Evolutionary conservation across 176 grass and related monocot genomes (phyloP).

Genomic region (Lolium perenne): DNA sequence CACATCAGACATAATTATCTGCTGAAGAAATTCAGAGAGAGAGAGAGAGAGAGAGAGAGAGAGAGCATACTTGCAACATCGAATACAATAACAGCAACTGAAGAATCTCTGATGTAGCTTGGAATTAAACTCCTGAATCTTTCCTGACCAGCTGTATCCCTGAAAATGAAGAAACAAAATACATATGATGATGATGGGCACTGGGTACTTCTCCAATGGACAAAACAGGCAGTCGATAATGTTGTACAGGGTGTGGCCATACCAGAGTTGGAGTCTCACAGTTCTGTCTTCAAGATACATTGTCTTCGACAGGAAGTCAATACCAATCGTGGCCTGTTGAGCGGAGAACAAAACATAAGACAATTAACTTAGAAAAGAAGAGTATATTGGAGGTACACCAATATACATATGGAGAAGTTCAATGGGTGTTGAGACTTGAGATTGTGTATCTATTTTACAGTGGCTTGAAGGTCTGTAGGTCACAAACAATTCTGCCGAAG

Average conservation of each 20-base stretch:
- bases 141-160: conserved; percentile 98
- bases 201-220: not conserved
- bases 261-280: conserved; percentile 97
- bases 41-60: conserved; percentile 29
- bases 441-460: conserved; percentile 12
- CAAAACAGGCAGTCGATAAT: not conserved
- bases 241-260: conserved; percentile 25
- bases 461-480: not conserved
- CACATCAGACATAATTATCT: conserved; percentile 10
- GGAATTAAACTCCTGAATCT: conserved; percentile 98
- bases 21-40: conserved; percentile 1
- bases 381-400: not conserved
- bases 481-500: not conserved
- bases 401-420: not conserved
- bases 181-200: conserved; percentile 5
- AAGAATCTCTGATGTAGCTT: conserved; percentile 97
- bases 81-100: conserved; percentile 94
- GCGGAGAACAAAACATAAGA: conserved; percentile 34
- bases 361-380: not conserved
- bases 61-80: conserved; percentile 89
- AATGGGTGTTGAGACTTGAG: not conserved
- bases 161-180: conserved; percentile 44
- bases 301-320: conserved; percentile 95
- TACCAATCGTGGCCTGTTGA: conserved; percentile 91
- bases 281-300: conserved; percentile 98